phyloP scores from a whole-genome alignment of 2,329 filamentous ascomycete genomes.

The Clonostachys rosea region DNA sequence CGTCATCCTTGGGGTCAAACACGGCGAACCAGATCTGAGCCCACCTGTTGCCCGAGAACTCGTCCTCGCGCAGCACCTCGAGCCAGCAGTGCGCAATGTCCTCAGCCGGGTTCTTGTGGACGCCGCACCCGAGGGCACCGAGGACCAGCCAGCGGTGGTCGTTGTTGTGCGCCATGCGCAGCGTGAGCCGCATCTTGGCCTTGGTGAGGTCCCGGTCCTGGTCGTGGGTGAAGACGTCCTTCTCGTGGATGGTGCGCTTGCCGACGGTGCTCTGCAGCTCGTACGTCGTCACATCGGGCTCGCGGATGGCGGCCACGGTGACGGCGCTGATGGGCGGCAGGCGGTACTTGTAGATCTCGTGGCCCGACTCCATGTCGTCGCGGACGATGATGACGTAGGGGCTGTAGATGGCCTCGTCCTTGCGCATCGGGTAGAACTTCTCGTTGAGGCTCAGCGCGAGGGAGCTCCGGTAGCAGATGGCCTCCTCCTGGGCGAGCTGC shows the following conservation, averaged over 20 bases:
- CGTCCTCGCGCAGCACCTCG: constrained; percentile 53
- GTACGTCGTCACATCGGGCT: constrained; percentile 22
- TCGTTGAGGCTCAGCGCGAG: constrained; percentile 41
- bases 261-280: constrained; percentile 9
- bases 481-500: constrained; percentile 63
- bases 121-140: constrained; percentile 66
- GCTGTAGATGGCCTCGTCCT: constrained; percentile 50
- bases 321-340: constrained; percentile 54
- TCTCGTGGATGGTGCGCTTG: constrained; percentile 5
- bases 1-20: constrained; percentile 34
- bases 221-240: constrained; percentile 29
- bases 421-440: constrained; percentile 47
- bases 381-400: constrained; percentile 57
- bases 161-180: constrained; percentile 52
- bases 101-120: constrained; percentile 55
- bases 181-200: constrained; percentile 56
- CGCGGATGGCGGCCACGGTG: constrained; percentile 51
- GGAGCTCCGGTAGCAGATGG: constrained; percentile 59
- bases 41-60: constrained; percentile 64
- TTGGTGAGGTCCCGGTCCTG: constrained; percentile 49
- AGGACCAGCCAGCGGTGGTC: constrained; percentile 57
- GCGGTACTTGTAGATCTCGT: constrained; percentile 34
- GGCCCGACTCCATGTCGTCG: constrained; percentile 35
- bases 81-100: constrained; percentile 61
- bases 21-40: constrained; percentile 61